These are phyloP conservation scores for Phialophora chinensis DNA, from an alignment of 2,329 filamentous ascomycete species.

Conservation along the genomic window DNA sequence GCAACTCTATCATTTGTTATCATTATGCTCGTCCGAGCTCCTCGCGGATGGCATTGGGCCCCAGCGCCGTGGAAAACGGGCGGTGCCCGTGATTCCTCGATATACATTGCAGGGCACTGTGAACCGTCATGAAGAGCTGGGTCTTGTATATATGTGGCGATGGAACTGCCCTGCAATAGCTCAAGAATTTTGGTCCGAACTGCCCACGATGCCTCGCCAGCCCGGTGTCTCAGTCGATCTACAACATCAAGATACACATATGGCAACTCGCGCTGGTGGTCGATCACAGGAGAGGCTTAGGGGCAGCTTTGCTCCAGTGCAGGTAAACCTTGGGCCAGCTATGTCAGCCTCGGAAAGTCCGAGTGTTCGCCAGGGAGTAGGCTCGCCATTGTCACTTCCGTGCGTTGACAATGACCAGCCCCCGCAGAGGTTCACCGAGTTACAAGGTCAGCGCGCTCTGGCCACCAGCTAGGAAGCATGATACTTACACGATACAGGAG, in stretches of 20 bases:
- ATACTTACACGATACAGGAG: neutral
- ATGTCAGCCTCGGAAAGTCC: neutral
- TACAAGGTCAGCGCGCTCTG: neutral
- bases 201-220: neutral
- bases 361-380: neutral
- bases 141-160: neutral
- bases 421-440: neutral
- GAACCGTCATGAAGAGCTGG: neutral
- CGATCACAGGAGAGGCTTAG: neutral
- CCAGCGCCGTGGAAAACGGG: neutral
- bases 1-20: conserved; percentile 4
- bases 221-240: too few relatives aligned
- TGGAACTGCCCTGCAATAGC: neutral
- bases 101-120: neutral
- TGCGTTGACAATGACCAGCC: neutral
- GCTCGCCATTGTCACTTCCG: neutral
- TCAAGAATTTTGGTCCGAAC: neutral
- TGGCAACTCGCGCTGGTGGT: neutral
- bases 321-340: neutral
- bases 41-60: neutral
- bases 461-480: neutral
- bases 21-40: neutral
- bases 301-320: neutral
- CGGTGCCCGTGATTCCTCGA: neutral
- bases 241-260: neutral